phyloP scores from a whole-genome alignment of 768 basidiomycete species.

The Hydnum rufescens region DNA sequence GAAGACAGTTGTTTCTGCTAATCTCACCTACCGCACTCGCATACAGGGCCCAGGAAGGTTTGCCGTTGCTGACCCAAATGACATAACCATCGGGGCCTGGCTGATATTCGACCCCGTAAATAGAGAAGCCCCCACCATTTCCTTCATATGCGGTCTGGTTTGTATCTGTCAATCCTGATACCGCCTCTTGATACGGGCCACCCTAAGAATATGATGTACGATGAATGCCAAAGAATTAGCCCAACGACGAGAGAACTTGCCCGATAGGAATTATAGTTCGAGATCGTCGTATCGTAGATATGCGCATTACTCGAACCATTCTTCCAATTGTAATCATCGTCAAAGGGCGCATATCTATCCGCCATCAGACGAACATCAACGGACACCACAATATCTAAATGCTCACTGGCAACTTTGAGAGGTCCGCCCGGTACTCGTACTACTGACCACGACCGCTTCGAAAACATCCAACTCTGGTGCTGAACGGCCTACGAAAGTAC shows the following conservation, averaged over 20 bases:
- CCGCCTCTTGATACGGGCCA: slow-evolving; percentile 66
- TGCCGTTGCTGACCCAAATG: slow-evolving; percentile 47
- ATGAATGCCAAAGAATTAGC: neutral
- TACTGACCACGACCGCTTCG: slow-evolving; percentile 60
- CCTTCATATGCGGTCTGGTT: slow-evolving; percentile 53
- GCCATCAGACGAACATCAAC: neutral
- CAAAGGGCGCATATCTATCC: slow-evolving; percentile 33
- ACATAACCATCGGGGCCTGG: slow-evolving; percentile 68
- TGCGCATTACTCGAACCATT: slow-evolving; percentile 39
- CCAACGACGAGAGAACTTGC: neutral
- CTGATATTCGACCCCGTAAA: slow-evolving; percentile 68
- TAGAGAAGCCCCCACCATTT: slow-evolving; percentile 29
- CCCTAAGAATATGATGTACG: slow-evolving; percentile 21
- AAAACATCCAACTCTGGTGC: slow-evolving; percentile 87
- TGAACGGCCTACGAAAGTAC: slow-evolving; percentile 58
- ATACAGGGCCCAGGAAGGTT: slow-evolving; percentile 46
- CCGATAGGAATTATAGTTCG: slow-evolving; percentile 39
- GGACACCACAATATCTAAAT: neutral
- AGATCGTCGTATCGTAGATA: slow-evolving; percentile 32
- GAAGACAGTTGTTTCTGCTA: neutral
- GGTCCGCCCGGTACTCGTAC: slow-evolving; percentile 38
- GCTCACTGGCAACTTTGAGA: slow-evolving; percentile 59
- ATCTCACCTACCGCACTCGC: neutral
- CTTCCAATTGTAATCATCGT: slow-evolving; percentile 47
- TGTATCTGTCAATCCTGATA: slow-evolving; percentile 48